Base-by-base conservation (phyloP, 2,329 filamentous ascomycete genomes). In the Eutypella sp. region DNA sequence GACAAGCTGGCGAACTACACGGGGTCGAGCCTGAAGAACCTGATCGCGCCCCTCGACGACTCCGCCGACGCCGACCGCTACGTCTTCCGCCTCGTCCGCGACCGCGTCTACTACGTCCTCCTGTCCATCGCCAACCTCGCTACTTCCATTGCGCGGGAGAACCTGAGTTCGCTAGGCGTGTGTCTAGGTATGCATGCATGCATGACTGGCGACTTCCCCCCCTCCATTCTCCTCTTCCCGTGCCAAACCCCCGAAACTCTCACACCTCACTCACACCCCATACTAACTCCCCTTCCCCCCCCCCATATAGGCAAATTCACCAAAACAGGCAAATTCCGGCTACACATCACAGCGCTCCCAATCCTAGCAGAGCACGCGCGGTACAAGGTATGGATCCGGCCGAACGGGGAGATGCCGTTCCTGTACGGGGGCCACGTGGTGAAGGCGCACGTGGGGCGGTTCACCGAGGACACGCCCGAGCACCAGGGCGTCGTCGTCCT, bases 371-470 rank as follows among this genome's bases (percentile, higher is more conserved):
- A 89, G 50, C 89, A 96, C 67, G 92, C 92, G 38, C 78, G 93
- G 48, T 95, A 96, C 72, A 97, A 97, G 81, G 84, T 97, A 57
- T 97, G 91, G 90, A 85, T 99, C 56, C 95, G 95, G 70, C 80
- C 84, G 48, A 97, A 97, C 69, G 93, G 93, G 56, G 91, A 95
- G 62, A 96, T 96, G 90, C 92, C 93, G 1, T 97, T 95, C 67
- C 72, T 99, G 40, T 99, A 97, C 69, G 93, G 93, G 44, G 88
- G 89, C 47, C 91, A 97, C 67, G 50, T 65, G 43, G 58, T 63
- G 22, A 89, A 89, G 67, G 86, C 85, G 25, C 86, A 90, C 65
- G 67, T 72, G 5, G 62, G 62, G 20, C 57, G 62, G 18, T 62
- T 57, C 59, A 62, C 60, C 24, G 60, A 64, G 42, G 92, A 97